Conservation (phyloP, 306 rosid species). For the Dalbergia cultrata region DNA sequence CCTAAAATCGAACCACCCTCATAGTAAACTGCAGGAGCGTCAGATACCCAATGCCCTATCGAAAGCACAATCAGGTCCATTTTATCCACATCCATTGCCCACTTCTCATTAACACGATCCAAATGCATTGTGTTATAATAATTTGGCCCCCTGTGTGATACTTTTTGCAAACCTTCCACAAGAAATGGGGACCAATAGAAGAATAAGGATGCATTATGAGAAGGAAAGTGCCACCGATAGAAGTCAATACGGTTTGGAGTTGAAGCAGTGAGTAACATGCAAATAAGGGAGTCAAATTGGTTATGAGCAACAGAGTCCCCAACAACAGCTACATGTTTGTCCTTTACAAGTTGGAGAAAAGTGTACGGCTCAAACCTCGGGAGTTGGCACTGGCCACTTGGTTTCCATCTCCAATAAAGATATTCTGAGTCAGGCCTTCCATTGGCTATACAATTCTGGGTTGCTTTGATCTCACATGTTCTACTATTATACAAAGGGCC, state of each 20-base stretch:
- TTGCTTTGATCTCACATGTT: slow-evolving; percentile 76
- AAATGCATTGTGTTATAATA: slow-evolving; percentile 60
- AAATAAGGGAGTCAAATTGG: slow-evolving; percentile 84
- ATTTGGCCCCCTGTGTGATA: slow-evolving; percentile 46
- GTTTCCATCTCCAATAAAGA: slow-evolving; percentile 88
- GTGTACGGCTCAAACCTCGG: slow-evolving; percentile 76
- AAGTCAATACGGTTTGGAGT: slow-evolving; percentile 53
- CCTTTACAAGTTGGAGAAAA: slow-evolving; percentile 58
- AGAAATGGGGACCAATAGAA: slow-evolving; percentile 86
- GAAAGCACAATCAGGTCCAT: slow-evolving; percentile 69
- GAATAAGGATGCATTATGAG: slow-evolving; percentile 65
- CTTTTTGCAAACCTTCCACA: slow-evolving; percentile 71
- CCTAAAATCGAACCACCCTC: slow-evolving; percentile 68
- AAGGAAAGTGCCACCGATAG: slow-evolving; percentile 64
- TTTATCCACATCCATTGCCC: slow-evolving; percentile 61
- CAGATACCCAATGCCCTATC: slow-evolving; percentile 78
- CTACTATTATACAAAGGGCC: slow-evolving; percentile 84
- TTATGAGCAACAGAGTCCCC: slow-evolving; percentile 87
- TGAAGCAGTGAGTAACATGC: slow-evolving; percentile 67
- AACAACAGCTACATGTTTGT: slow-evolving; percentile 75
- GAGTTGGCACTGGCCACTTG: slow-evolving; percentile 57
- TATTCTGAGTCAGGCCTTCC: slow-evolving; percentile 72
- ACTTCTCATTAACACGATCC: slow-evolving; percentile 68
- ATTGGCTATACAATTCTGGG: slow-evolving; percentile 79
- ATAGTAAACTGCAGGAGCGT: slow-evolving; percentile 72